A percentile compares a stretch with the other conserved stretches of the same genome.
phyloP scores from a whole-genome alignment of 371 early-diverging fungal genomes.

The Mortierella polycephala region DNA sequence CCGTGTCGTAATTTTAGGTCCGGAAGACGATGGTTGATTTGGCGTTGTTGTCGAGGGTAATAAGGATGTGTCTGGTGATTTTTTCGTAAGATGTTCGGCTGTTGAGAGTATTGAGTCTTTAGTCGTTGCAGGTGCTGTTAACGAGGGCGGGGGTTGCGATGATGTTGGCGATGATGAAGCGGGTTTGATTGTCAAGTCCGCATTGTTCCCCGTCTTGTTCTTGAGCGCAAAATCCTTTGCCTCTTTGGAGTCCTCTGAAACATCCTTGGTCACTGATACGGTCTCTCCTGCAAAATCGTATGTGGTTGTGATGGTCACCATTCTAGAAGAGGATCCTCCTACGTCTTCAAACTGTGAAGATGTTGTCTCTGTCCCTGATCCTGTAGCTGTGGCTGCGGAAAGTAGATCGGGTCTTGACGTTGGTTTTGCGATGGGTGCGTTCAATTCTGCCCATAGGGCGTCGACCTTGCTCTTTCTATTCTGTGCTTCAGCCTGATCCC shows the following conservation, averaged over 20 bases:
- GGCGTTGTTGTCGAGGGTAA: not conserved
- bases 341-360: not conserved
- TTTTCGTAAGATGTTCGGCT: not conserved
- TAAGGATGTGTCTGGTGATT: not conserved
- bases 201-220: conserved; percentile 7
- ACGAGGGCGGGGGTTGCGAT: not conserved
- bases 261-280: conserved; percentile 54
- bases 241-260: conserved; percentile 54
- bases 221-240: conserved; percentile 35
- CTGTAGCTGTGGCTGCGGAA: not conserved
- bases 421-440: conserved; percentile 24
- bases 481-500: conserved; percentile 18
- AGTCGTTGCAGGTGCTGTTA: not conserved
- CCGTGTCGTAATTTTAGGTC: conserved; percentile 13
- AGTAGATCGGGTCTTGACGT: conserved; percentile 14
- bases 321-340: conserved; percentile 12
- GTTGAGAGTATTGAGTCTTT: conserved; percentile 14
- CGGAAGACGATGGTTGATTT: not conserved
- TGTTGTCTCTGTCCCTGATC: not conserved
- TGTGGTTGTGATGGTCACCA: conserved; percentile 55
- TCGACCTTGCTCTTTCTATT: conserved; percentile 55
- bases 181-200: not conserved
- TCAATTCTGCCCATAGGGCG: conserved; percentile 62
- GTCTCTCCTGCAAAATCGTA: conserved; percentile 58
- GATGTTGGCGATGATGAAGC: not conserved